Conservation (phyloP, 352 stramenopile species). For the Nothophytophthora sp. region DNA sequence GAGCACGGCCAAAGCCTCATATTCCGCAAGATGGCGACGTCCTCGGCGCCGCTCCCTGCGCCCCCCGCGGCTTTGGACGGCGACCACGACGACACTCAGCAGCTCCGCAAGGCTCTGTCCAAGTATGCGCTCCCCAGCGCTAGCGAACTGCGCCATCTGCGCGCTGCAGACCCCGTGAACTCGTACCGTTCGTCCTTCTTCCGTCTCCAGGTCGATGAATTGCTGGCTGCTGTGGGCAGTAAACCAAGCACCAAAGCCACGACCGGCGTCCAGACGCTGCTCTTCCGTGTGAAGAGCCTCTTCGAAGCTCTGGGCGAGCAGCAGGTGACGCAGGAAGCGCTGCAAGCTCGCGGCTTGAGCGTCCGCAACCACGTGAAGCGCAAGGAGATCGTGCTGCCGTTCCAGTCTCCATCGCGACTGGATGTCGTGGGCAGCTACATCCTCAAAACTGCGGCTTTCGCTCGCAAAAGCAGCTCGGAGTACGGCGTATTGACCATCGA, state of each 20-base stretch:
- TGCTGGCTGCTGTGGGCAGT: slow-evolving; percentile 73
- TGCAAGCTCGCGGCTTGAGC: slow-evolving; percentile 55
- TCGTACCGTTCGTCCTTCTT: slow-evolving; percentile 86
- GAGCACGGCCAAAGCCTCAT: no score
- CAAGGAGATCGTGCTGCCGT: slow-evolving; percentile 88
- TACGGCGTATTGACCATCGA: slow-evolving; percentile 76
- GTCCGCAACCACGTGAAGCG: slow-evolving; percentile 78
- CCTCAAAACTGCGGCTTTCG: slow-evolving; percentile 77
- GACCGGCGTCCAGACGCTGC: slow-evolving; percentile 56
- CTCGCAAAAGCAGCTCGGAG: slow-evolving; percentile 43
- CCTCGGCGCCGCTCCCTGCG: neutral
- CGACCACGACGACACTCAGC: slow-evolving; percentile 37
- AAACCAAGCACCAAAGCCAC: slow-evolving; percentile 49
- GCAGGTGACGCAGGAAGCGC: slow-evolving; percentile 74
- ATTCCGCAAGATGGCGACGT: neutral
- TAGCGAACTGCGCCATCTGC: slow-evolving; percentile 79
- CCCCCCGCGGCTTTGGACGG: neutral
- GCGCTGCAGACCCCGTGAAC: slow-evolving; percentile 71
- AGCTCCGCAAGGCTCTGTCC: slow-evolving; percentile 76
- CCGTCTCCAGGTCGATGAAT: slow-evolving; percentile 83
- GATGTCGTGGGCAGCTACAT: slow-evolving; percentile 90
- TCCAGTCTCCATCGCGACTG: slow-evolving; percentile 68
- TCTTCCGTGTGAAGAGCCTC: slow-evolving; percentile 85
- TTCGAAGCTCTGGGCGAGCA: slow-evolving; percentile 62
- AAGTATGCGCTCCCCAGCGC: slow-evolving; percentile 91